Conservation (phyloP, 2,329 filamentous ascomycete genomes). For the Cladosporium phlei region DNA sequence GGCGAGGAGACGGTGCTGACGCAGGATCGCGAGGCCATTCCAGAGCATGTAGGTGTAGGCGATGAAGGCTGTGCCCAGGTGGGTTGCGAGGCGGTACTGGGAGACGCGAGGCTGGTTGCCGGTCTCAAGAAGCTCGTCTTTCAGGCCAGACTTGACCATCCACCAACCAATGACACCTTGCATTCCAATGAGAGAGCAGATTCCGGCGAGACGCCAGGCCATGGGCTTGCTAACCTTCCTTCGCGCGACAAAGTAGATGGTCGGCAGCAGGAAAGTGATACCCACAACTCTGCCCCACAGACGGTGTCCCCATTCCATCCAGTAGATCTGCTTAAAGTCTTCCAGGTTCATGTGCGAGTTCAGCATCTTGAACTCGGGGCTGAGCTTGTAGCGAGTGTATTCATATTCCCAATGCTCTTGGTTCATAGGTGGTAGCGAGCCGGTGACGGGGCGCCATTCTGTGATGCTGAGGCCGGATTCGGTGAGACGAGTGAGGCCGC, state of each 20-base stretch:
- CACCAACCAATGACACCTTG: conserved; percentile 97
- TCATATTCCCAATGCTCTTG: conserved; percentile 82
- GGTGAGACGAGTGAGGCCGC: conserved; percentile 85
- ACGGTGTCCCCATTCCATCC: conserved; percentile 97
- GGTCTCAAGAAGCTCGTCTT: conserved; percentile 89
- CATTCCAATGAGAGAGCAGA: conserved; percentile 84
- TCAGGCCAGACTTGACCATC: conserved; percentile 97
- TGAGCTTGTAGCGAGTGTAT: conserved; percentile 86
- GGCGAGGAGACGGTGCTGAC: conserved; percentile 67
- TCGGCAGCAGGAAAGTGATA: conserved; percentile 80
- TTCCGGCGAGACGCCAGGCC: conserved; percentile 72
- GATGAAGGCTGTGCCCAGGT: conserved; percentile 83
- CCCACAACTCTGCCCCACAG: conserved; percentile 92
- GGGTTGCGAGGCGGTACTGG: conserved; percentile 86
- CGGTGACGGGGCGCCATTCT: conserved; percentile 96
- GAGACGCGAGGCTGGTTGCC: conserved; percentile 88
- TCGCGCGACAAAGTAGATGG: conserved; percentile 79
- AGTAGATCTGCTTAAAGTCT: conserved; percentile 99
- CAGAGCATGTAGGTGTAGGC: conserved; percentile 95
- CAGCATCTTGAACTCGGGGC: conserved; percentile 85
- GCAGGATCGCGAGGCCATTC: conserved; percentile 78
- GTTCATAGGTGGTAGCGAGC: conserved; percentile 77
- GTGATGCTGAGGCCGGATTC: conserved; percentile 97
- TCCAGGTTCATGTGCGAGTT: conserved; percentile 89
- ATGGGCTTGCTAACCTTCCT: conserved; percentile 73